These are phyloP conservation scores for Aureobasidium sp. DNA, from an alignment of 2,329 filamentous ascomycete genomes.

Conservation along the genomic window DNA sequence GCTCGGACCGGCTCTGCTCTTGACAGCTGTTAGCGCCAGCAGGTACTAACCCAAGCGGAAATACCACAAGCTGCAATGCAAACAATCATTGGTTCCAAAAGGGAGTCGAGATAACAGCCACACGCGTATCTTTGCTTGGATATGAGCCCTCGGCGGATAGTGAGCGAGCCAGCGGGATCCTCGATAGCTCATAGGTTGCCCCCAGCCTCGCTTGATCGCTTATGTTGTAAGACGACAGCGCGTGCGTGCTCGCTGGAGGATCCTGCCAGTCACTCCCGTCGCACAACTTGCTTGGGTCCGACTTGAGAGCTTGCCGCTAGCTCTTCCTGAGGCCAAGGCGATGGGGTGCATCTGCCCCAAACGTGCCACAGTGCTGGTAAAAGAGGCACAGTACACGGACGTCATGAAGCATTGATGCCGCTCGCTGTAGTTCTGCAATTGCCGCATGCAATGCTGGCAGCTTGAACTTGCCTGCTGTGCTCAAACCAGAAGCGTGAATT, in stretches of 20 bases:
- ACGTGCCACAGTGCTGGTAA: constrained; percentile 10
- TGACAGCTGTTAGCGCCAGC: constrained; percentile 14
- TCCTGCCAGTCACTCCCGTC: constrained; percentile 4
- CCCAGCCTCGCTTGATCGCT: constrained; percentile 10
- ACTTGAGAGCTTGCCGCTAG: neutral
- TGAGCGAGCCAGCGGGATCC: neutral
- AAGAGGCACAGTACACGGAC: constrained; percentile 8
- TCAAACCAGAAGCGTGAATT: constrained; percentile 7
- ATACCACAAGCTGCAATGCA: neutral
- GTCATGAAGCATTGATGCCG: constrained; percentile 11
- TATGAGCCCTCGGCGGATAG: neutral
- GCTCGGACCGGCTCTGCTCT: neutral
- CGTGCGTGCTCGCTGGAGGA: neutral
- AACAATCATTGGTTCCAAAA: neutral
- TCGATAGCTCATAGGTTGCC: neutral
- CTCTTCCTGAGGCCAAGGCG: neutral
- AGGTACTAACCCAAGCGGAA: constrained; percentile 3
- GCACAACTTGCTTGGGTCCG: neutral
- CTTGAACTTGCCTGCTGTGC: neutral
- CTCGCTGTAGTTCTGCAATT: neutral
- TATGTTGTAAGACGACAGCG: constrained; percentile 13
- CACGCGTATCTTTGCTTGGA: neutral
- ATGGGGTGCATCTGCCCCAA: constrained; percentile 2
- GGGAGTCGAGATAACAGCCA: constrained; percentile 10
- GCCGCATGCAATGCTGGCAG: constrained; percentile 2